phyloP scores from a whole-genome alignment of 306 rosid genomes.

The Castanea mollissima region DNA sequence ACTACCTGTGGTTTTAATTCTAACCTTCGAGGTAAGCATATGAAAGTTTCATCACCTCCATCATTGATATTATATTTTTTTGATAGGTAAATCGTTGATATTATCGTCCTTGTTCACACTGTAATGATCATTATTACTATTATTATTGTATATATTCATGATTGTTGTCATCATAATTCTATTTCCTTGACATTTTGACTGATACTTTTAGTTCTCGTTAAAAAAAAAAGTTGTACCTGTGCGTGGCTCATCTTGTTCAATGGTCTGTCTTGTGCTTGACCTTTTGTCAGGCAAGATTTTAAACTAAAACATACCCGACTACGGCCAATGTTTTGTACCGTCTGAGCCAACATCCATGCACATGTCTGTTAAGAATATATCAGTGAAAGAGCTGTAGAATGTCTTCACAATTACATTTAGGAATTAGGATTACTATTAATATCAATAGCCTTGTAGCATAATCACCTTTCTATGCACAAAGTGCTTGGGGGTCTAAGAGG shows the following conservation, averaged over 20 bases:
- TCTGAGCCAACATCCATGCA: not conserved
- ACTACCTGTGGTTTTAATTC: constrained; percentile 81
- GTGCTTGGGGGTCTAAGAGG: no score
- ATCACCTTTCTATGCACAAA: no score
- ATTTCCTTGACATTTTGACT: not conserved
- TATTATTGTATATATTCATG: not conserved
- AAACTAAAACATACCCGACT: not conserved
- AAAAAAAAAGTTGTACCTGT: not conserved
- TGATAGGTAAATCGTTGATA: not conserved
- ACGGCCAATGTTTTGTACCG: not conserved
- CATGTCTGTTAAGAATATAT: not conserved
- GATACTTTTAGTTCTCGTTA: not conserved
- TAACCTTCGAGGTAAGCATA: constrained; percentile 58
- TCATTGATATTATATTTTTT: not conserved
- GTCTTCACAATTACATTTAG: not conserved
- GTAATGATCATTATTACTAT: not conserved
- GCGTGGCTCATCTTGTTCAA: constrained; percentile 17
- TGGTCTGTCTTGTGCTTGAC: constrained; percentile 5
- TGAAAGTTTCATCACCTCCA: not conserved
- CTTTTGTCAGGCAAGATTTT: not conserved
- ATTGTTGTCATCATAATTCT: not conserved
- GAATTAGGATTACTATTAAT: not conserved
- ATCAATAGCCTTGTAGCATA: not conserved
- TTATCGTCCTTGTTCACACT: not conserved
- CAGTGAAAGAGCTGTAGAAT: not conserved